Evolutionary conservation across 2,329 filamentous ascomycete genomes (phyloP).

Genomic region (Aureobasidium melanogenum): DNA sequence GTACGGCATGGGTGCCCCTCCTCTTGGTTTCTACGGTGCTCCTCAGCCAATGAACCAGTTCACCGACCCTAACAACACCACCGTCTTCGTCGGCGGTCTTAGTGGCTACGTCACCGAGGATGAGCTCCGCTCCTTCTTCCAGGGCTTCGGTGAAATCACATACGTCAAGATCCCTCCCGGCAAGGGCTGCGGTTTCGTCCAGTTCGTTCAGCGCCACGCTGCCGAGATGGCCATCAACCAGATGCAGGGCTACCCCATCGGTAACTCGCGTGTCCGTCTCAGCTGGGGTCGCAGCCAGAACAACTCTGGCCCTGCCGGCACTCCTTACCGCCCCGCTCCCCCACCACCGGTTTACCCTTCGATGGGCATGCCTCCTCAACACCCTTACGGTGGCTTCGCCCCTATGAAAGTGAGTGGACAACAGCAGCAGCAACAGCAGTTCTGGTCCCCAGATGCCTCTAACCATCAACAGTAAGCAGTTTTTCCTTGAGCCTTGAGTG

Average conservation of each 20-base stretch:
- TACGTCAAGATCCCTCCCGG: slow-evolving; percentile 99
- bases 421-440: background rate
- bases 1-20: slow-evolving; percentile 62
- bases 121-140: slow-evolving; percentile 99
- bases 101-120: slow-evolving; percentile 98
- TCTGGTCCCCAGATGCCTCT: background rate
- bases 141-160: slow-evolving; percentile 97
- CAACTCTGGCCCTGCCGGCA: slow-evolving; percentile 93
- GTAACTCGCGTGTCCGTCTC: slow-evolving; percentile 93
- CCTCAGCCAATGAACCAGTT: slow-evolving; percentile 97
- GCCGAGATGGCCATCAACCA: slow-evolving; percentile 99
- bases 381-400: slow-evolving; percentile 57
- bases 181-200: slow-evolving; percentile 98
- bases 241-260: slow-evolving; percentile 99
- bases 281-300: slow-evolving; percentile 98
- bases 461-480: slow-evolving; percentile 22
- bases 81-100: slow-evolving; percentile 93
- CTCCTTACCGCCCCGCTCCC: slow-evolving; percentile 91
- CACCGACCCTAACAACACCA: slow-evolving; percentile 99
- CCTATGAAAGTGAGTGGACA: slow-evolving; percentile 51
- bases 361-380: slow-evolving; percentile 58
- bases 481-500: slow-evolving; percentile 31
- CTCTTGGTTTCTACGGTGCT: slow-evolving; percentile 55
- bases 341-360: slow-evolving; percentile 64
- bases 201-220: slow-evolving; percentile 97